A percentile compares a stretch with the other conserved stretches of the same genome.
Conservation (phyloP, 176 grass and related monocot species). For the Triticum urartu region DNA sequence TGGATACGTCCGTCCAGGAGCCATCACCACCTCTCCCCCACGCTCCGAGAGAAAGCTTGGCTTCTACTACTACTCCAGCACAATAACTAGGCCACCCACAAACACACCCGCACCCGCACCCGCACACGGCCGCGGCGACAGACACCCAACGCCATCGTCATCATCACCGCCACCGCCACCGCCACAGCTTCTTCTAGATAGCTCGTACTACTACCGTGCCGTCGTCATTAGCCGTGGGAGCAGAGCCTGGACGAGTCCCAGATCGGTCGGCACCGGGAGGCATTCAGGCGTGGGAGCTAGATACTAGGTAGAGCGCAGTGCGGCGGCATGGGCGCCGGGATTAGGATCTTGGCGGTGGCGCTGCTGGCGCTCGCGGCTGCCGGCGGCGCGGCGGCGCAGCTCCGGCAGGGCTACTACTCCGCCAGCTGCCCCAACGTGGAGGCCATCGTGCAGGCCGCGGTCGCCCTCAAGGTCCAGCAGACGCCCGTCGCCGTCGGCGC, state of each 20-base stretch:
- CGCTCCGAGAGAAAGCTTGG: conserved; percentile 26
- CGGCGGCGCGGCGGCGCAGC: conserved; percentile 46
- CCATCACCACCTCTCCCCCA: neutral
- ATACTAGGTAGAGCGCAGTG: neutral
- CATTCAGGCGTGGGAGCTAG: neutral
- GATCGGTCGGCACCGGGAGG: neutral
- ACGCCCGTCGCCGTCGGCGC: conserved; percentile 56
- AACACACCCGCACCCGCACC: neutral
- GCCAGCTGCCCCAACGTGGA: conserved; percentile 68
- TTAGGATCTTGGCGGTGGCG: conserved; percentile 27
- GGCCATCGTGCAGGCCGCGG: conserved; percentile 57
- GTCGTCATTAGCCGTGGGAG: neutral
- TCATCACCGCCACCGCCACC: neutral
- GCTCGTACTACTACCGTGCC: neutral
- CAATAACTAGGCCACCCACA: conserved; percentile 6
- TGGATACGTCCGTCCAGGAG: neutral
- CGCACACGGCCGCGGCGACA: neutral
- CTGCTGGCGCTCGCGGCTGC: neutral
- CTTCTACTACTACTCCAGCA: conserved; percentile 19
- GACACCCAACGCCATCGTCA: neutral
- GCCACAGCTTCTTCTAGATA: neutral
- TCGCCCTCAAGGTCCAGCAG: conserved; percentile 60
- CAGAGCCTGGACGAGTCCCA: neutral
- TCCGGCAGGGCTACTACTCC: conserved; percentile 63
- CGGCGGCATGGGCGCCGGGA: conserved; percentile 33